Conservation (phyloP, 2,329 filamentous ascomycete species). For the Xylaria sp. region DNA sequence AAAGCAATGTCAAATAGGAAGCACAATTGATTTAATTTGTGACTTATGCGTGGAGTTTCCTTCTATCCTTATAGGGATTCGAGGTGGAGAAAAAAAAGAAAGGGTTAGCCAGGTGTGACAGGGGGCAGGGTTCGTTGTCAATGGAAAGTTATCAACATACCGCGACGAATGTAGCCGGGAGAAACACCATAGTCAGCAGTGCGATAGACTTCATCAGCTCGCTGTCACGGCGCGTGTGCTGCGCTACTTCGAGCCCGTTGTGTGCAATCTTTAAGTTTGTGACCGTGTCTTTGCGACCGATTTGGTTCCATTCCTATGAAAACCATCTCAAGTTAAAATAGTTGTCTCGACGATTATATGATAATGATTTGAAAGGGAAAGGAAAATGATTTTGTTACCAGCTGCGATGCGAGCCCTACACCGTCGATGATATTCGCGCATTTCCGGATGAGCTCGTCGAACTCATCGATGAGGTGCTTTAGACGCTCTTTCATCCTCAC, state of each 20-base stretch:
- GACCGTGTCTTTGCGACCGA: conserved; percentile 43
- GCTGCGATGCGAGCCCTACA: conserved; percentile 45
- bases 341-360: too few relatives aligned
- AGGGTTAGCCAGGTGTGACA: too few relatives aligned
- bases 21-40: too few relatives aligned
- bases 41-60: too few relatives aligned
- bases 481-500: conserved; percentile 42
- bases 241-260: conserved; percentile 41
- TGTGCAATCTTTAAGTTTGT: conserved; percentile 43
- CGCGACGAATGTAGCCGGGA: conserved; percentile 45
- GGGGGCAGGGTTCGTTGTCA: too few relatives aligned
- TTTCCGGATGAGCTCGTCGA: conserved; percentile 46
- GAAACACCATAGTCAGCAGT: conserved; percentile 47
- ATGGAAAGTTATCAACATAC: too few relatives aligned
- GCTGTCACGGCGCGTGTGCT: conserved; percentile 43
- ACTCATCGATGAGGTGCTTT: conserved; percentile 43
- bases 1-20: too few relatives aligned
- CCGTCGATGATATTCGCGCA: conserved; percentile 45
- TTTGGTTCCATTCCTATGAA: conserved; percentile 48
- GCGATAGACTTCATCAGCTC: conserved; percentile 48
- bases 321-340: too few relatives aligned
- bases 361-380: too few relatives aligned
- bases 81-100: too few relatives aligned
- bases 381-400: too few relatives aligned
- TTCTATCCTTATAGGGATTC: too few relatives aligned